Conservation (phyloP, 2,329 filamentous ascomycete species). For the Xylaria sp. region DNA sequence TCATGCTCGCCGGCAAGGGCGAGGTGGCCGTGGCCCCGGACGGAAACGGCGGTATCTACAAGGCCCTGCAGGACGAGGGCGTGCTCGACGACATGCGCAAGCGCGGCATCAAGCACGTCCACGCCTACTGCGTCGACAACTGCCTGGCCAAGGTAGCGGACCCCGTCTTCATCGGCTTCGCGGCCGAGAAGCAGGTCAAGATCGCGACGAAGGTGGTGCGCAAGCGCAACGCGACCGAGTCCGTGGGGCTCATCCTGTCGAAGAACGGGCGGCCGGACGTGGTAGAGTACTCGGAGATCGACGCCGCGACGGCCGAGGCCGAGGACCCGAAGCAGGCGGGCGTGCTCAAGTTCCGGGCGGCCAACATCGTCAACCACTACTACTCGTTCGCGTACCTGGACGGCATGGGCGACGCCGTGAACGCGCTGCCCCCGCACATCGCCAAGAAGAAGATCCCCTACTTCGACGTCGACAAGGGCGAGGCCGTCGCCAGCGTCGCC, state of each 20-base stretch:
- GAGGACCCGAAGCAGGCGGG: conserved; percentile 79
- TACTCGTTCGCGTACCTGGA: conserved; percentile 95
- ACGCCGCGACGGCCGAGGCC: conserved; percentile 85
- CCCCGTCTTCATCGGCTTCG: conserved; percentile 92
- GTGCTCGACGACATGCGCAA: conserved; percentile 86
- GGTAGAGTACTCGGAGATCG: conserved; percentile 98
- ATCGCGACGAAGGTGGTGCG: conserved; percentile 99
- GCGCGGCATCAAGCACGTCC: conserved; percentile 91
- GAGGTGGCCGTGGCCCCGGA: conserved; percentile 95
- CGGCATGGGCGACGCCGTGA: conserved; percentile 83
- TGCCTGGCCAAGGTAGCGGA: conserved; percentile 99
- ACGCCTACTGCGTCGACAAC: conserved; percentile 98
- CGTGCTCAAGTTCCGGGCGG: conserved; percentile 92
- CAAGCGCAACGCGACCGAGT: conserved; percentile 95
- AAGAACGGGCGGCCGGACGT: conserved; percentile 98
- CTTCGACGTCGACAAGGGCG: conserved; percentile 76
- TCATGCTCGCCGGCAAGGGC: conserved; percentile 86
- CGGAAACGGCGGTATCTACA: conserved; percentile 96
- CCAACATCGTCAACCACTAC: conserved; percentile 99
- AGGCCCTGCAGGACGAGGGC: conserved; percentile 69
- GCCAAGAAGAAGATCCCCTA: conserved; percentile 98
- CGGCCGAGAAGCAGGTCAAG: conserved; percentile 85
- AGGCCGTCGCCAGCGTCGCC: conserved; percentile 71
- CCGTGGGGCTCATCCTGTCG: conserved; percentile 89
- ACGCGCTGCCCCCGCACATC: conserved; percentile 91